phyloP scores from a whole-genome alignment of 345 rosid genomes.

The Corchorus capsularis region DNA sequence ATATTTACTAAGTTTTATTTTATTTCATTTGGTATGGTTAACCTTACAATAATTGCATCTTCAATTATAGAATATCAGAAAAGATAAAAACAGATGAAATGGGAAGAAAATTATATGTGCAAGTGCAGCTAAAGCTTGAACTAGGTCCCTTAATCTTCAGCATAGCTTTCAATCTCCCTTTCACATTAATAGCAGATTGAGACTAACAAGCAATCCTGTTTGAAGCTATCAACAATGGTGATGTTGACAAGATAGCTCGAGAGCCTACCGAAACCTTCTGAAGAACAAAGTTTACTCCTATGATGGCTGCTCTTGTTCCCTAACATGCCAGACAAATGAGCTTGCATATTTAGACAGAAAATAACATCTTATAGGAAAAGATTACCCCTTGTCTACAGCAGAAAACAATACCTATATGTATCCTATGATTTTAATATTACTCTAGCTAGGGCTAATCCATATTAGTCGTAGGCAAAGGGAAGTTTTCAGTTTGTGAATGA shows the following conservation, averaged over 20 bases:
- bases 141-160: not conserved
- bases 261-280: not conserved
- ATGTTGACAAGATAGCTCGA: not conserved
- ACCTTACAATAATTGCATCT: not conserved
- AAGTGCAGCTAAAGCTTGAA: not conserved
- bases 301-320: not conserved
- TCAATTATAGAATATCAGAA: not conserved
- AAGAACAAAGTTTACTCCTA: not conserved
- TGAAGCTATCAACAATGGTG: not conserved
- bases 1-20: not conserved
- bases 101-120: not conserved
- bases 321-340: not conserved
- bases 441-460: not conserved
- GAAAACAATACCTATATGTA: not conserved
- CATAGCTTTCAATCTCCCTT: not conserved
- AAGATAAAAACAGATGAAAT: not conserved
- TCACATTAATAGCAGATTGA: not conserved
- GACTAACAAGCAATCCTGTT: not conserved
- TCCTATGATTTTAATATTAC: constrained; percentile 2
- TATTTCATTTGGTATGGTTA: not conserved
- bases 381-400: not conserved
- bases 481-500: not conserved
- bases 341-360: not conserved
- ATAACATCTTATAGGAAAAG: not conserved
- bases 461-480: not conserved